Evolutionary conservation across 257 asterid genomes (phyloP).

Genomic region (Fraxinus excelsior): DNA sequence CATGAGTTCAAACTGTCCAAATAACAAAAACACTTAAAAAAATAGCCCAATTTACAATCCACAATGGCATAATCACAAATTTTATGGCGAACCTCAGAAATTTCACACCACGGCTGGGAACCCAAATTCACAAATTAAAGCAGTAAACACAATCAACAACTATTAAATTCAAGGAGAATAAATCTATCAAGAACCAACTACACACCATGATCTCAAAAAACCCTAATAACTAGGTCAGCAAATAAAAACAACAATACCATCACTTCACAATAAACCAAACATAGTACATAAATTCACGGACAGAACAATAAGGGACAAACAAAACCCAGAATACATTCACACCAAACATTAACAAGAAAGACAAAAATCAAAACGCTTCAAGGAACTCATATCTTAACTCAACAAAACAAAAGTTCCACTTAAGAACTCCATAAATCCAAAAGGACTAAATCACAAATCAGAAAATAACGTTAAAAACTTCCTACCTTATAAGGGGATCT

Average conservation of each 20-base stretch:
- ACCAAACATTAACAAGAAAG: neutral
- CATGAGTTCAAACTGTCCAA: constrained; percentile 12
- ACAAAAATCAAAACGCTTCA: neutral
- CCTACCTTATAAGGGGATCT: constrained; percentile 84
- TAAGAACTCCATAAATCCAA: neutral
- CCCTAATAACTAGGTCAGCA: neutral
- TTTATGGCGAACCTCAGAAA: neutral
- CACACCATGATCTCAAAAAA: neutral
- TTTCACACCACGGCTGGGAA: neutral
- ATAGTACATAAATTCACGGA: neutral
- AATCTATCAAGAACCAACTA: neutral
- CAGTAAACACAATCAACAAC: neutral
- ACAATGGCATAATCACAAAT: neutral
- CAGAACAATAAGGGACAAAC: neutral
- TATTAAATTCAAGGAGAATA: neutral
- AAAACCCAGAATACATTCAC: neutral
- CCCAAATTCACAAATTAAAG: neutral
- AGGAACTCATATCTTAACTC: neutral
- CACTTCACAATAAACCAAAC: neutral
- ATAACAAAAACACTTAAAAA: neutral
- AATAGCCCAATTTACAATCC: neutral
- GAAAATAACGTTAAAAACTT: neutral
- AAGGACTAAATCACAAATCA: neutral
- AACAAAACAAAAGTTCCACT: neutral
- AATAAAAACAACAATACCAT: constrained; percentile 2